Percentiles rank a stretch among this genome's conserved stretches.
phyloP scores from a whole-genome alignment of 2,329 filamentous ascomycete species.

The Aspergillus sclerotialis region DNA sequence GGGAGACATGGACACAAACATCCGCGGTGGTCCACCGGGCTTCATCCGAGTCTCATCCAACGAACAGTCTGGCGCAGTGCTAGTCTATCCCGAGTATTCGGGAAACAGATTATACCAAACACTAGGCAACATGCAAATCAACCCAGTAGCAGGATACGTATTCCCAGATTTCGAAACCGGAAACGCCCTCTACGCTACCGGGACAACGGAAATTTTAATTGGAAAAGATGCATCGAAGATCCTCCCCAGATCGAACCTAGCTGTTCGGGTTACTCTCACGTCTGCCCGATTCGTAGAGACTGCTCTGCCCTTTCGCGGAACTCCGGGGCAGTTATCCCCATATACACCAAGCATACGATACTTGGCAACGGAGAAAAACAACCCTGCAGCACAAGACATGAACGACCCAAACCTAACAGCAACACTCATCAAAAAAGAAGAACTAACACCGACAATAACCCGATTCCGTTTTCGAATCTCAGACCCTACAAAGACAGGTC shows the following conservation, averaged over 20 bases:
- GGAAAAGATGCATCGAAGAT: constrained; percentile 55
- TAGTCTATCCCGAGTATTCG: constrained; percentile 77
- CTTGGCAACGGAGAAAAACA: constrained; percentile 51
- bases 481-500: constrained; percentile 23
- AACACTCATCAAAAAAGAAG: constrained; percentile 51
- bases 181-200: constrained; percentile 68
- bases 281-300: constrained; percentile 56
- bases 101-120: constrained; percentile 81
- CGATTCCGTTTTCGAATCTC: constrained; percentile 55
- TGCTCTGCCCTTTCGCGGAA: constrained; percentile 63
- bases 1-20: constrained; percentile 73
- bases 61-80: constrained; percentile 34
- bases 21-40: constrained; percentile 66
- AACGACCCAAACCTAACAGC: constrained; percentile 36
- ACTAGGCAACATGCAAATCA: constrained; percentile 65
- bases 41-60: constrained; percentile 65
- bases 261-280: constrained; percentile 59
- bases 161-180: constrained; percentile 70
- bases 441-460: constrained; percentile 59
- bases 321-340: constrained; percentile 55
- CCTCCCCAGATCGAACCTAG: constrained; percentile 65
- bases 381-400: constrained; percentile 9
- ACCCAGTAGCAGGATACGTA: constrained; percentile 61
- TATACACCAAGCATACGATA: constrained; percentile 71
- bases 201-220: constrained; percentile 58